Base-by-base conservation (phyloP, 306 rosid genomes). In the Neltuma alba region DNA sequence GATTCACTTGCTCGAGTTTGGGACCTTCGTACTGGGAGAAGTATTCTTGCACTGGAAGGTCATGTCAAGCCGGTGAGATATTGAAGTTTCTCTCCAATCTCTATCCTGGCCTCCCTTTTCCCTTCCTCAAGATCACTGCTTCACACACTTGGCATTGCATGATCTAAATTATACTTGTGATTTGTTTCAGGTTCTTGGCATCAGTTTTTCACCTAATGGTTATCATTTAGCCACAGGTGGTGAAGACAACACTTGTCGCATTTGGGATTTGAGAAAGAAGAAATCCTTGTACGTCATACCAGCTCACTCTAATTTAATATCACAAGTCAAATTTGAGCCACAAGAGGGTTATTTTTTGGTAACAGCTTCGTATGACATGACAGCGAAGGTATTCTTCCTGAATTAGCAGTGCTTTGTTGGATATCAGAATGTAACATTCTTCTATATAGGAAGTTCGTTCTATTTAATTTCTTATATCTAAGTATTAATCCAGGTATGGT, bases 261-360 rank as follows among this genome's bases (percentile, higher is more conserved):
- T 92, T 48, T 93, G 98, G 99, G 99, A 95, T 85, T 83, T 95
- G 79, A 87, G 98, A 82, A 95, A 95, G 90, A 93, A 87, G 87
- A 91, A 82, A 89, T 93, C 99, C 36, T 54, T 93, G 64, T 91
- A 91, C 81, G 76, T 71, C 62, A 95, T 95, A 80, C 98, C 98
- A n/a, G 99, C 99, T 13, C 99, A 95, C 81, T 80, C 99, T 47
- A 95, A 91, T 80, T 89, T 93, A 23, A 85, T 95, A 89, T 93
- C 98, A 69, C 93, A 95, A 86, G 96, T 95, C 79, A 91, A 95
- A 77, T 93, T 86, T 83, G 97, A 95, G 81, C 98, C 98, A 45
- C 98, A 93, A 50, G 99, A 91, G 85, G 99, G 99, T 82, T 95
- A 95, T 86, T 95, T 89, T 87, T 86, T 95, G 85, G 97, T 89